Base-by-base conservation (phyloP, 805 yeast species). In the Suhomyces kilbournensis region DNA sequence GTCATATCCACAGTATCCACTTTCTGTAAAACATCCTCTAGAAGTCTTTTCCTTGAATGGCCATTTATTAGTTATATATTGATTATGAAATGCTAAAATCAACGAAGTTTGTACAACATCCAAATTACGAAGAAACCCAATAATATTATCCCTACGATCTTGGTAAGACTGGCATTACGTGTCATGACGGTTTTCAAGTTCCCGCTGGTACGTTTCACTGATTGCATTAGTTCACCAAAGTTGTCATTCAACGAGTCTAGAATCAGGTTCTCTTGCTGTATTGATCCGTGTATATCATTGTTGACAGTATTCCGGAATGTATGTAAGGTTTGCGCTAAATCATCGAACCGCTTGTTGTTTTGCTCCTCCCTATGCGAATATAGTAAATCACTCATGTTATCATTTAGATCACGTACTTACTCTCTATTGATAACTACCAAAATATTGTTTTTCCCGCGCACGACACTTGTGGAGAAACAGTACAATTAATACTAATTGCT, bases 361-460 rank as follows among this genome's bases (percentile, higher is more conserved):
- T 72, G 75, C 40, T 70, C 68, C 56, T 75, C 79, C 56, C 79
- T 62, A 49, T 70, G 72, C 43, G 75, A 62, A 60, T 75, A 75
- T 42, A 74, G 56, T 42, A 62, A 57, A 46, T 67, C 70, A 15
- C 52, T 39, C 54, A 53, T 51, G 54, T 53, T 48, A 9, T 38
- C 20, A 14, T 19, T 32, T n/a, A 23, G 28, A 47, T 32, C 20
- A 39, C 35, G 14, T 43, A 20, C 28, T 12, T 7, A 23, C n/a
- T 22, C 26, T n/a, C 19, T 23, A 19, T 23, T 43, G 46, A 43
- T 22, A 23, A 45, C 23, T 14, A 7, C 6, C 23, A 23, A 14
- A 26, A 32, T 23, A 14, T 26, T 9, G 43, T 19, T 20, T 39
- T 17, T 39, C 43, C 10, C 43, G 23, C 43, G 43, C 35, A 32